Evolutionary conservation across 2,329 filamentous ascomycete species (phyloP).

Genomic region (Sordariomycetes sp.): DNA sequence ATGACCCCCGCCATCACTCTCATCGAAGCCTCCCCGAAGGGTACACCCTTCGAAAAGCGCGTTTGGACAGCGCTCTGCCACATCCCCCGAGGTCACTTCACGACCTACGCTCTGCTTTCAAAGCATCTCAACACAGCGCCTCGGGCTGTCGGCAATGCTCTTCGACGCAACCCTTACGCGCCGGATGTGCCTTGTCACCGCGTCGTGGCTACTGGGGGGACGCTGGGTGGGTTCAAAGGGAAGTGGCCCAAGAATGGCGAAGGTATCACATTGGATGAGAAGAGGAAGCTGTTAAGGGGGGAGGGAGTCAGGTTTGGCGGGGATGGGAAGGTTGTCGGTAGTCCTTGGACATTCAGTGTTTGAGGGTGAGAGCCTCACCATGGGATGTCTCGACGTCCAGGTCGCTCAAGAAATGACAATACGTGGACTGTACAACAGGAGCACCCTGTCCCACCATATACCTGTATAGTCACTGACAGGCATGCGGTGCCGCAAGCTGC

Average conservation of each 20-base stretch:
- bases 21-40: slow-evolving; percentile 29
- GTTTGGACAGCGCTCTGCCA: slow-evolving; percentile 68
- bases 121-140: slow-evolving; percentile 60
- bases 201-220: slow-evolving; percentile 64
- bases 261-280: slow-evolving; percentile 54
- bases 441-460: too few relatives aligned
- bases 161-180: slow-evolving; percentile 74
- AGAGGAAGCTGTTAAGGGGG: slow-evolving; percentile 47
- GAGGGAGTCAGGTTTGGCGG: slow-evolving; percentile 59
- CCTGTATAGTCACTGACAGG: too few relatives aligned
- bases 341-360: slow-evolving; percentile 34
- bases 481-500: too few relatives aligned
- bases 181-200: slow-evolving; percentile 76
- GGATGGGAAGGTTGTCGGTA: slow-evolving; percentile 49
- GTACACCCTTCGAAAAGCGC: slow-evolving; percentile 48
- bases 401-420: too few relatives aligned
- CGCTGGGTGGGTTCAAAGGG: slow-evolving; percentile 64
- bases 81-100: slow-evolving; percentile 66
- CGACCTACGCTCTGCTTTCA: slow-evolving; percentile 69
- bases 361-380: too few relatives aligned
- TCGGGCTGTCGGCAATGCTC: slow-evolving; percentile 67
- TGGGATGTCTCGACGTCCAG: too few relatives aligned
- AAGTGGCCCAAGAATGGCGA: slow-evolving; percentile 53
- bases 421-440: too few relatives aligned
- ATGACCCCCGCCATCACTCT: slow-evolving; percentile 31